A percentile compares a stretch with the other conserved stretches of the same genome.
Conservation (phyloP, 2,329 filamentous ascomycete genomes). For the Neurospora sp. region DNA sequence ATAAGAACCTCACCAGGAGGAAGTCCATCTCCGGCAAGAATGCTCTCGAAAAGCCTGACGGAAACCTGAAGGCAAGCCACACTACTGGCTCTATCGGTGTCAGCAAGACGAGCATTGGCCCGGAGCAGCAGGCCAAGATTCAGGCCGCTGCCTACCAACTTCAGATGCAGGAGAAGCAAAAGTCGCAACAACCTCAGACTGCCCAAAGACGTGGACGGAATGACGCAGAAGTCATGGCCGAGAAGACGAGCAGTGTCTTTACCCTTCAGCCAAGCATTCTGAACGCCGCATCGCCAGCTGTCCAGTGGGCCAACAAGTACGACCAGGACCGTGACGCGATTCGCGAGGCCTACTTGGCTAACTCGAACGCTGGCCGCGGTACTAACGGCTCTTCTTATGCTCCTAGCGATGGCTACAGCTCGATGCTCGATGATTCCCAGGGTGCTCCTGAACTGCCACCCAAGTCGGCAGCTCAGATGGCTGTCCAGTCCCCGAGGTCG, state of each 20-base stretch:
- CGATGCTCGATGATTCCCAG: slow-evolving; percentile 23
- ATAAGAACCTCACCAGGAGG: slow-evolving; percentile 51
- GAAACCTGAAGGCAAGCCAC: slow-evolving; percentile 30
- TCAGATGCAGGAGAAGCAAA: slow-evolving; percentile 47
- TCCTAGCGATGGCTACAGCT: slow-evolving; percentile 24
- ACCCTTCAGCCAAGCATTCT: slow-evolving; percentile 78
- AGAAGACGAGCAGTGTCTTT: slow-evolving; percentile 81
- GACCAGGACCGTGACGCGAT: slow-evolving; percentile 66
- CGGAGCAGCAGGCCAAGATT: slow-evolving; percentile 87
- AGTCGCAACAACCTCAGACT: slow-evolving; percentile 20
- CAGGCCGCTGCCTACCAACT: slow-evolving; percentile 82
- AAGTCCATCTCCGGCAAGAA: slow-evolving; percentile 58
- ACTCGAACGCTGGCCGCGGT: slow-evolving; percentile 62
- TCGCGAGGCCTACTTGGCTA: slow-evolving; percentile 73
- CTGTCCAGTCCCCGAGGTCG: slow-evolving; percentile 15
- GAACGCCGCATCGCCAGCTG: slow-evolving; percentile 79
- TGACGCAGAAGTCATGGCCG: slow-evolving; percentile 46
- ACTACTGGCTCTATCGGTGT: slow-evolving; percentile 22
- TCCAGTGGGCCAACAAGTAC: slow-evolving; percentile 96
- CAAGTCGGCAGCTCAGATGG: slow-evolving; percentile 25
- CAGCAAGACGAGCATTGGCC: slow-evolving; percentile 77
- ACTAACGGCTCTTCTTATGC: slow-evolving; percentile 34
- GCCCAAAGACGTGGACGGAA: slow-evolving; percentile 42
- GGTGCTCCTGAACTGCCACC: slow-evolving; percentile 31
- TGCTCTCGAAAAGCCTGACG: slow-evolving; percentile 35